Evolutionary conservation across 1,139 yeast genomes (phyloP), one percentile per base, ranked within the genome.

Genomic region (Pichia sp.): DNA sequence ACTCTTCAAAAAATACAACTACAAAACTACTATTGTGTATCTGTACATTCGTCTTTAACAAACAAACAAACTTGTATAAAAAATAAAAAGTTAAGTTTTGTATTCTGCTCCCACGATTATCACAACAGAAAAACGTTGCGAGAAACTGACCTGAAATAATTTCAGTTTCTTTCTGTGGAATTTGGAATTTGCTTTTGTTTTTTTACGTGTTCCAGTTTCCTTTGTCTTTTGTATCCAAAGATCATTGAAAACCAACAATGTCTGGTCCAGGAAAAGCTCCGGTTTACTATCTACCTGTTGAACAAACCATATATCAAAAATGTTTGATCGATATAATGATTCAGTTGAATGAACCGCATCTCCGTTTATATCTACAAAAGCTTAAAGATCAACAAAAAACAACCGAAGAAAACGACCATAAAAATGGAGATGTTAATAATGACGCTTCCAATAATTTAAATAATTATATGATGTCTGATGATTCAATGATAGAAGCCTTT

Each of bases 261-360:
- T 27, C 31, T 9, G 30, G 18, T 22, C 30, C 30, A n/a, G 42
- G 42, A 18, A 44, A 50, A 29, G 59, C 59, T 27, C 58, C 69
- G 11, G 71, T 79, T 1, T 76, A 72, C 60, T 74, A 76, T 59
- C 65, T 84, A 19, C 88, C 90, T 1, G 74, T 83, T 0, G 71
- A 74, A 2, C 70, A 81, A 47, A 76, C 87, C 0, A 63, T 72
- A 3, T 67, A 83, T 14, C 93, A 85, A 61, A 69, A 67, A 47
- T 85, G 82, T 55, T 64, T 84, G 47, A 67, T 73, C 18, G 87
- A 82, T 56, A 69, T 81, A 44, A 65, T 81, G 46, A 59, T 83
- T 1, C 74, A 76, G 33, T 67, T 84, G 28, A 84, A 83, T 59
- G 71, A 72, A 25, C 68, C 72, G 1, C 58, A 53, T 46, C 45